phyloP scores from a whole-genome alignment of 75 land plant species.

The Gnetum montanum region DNA sequence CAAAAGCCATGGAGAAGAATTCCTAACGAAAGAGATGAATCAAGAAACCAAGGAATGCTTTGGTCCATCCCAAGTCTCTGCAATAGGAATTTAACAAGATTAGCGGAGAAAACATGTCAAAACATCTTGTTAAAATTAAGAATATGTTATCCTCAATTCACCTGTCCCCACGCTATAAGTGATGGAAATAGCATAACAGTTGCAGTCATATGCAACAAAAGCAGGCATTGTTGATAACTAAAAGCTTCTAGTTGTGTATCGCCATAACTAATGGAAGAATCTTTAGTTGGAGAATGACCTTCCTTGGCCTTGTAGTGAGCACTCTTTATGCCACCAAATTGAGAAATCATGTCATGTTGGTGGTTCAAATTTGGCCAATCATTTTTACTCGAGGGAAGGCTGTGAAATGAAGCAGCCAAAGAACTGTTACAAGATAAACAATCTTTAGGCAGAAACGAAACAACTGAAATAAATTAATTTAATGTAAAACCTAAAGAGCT shows the following conservation, averaged over 20 bases:
- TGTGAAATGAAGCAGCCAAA: slow-evolving; percentile 65
- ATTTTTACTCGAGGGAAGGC: slow-evolving; percentile 32
- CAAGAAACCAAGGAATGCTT: slow-evolving; percentile 63
- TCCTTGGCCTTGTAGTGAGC: slow-evolving; percentile 16
- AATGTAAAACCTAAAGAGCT: no score
- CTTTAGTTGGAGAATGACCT: slow-evolving; percentile 20
- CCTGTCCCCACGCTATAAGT: slow-evolving; percentile 91
- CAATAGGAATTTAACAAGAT: not conserved
- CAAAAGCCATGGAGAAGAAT: slow-evolving; percentile 71
- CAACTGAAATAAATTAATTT: not conserved
- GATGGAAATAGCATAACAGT: slow-evolving; percentile 83
- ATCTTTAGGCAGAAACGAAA: slow-evolving; percentile 2
- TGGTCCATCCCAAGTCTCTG: slow-evolving; percentile 75
- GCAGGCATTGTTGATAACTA: slow-evolving; percentile 61
- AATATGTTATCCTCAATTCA: slow-evolving; percentile 7
- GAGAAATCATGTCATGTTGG: not conserved
- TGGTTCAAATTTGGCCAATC: slow-evolving; percentile 6
- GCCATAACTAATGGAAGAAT: slow-evolving; percentile 39
- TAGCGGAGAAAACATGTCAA: not conserved
- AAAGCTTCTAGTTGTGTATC: slow-evolving; percentile 73
- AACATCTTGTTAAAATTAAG: no score
- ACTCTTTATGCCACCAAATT: slow-evolving; percentile 7
- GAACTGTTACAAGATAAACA: slow-evolving; percentile 40
- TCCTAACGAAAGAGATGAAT: slow-evolving; percentile 68
- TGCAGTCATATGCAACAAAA: slow-evolving; percentile 67